Conservation (phyloP, 1,284 basidiomycete species). For the Papiliotrema laurentii region DNA sequence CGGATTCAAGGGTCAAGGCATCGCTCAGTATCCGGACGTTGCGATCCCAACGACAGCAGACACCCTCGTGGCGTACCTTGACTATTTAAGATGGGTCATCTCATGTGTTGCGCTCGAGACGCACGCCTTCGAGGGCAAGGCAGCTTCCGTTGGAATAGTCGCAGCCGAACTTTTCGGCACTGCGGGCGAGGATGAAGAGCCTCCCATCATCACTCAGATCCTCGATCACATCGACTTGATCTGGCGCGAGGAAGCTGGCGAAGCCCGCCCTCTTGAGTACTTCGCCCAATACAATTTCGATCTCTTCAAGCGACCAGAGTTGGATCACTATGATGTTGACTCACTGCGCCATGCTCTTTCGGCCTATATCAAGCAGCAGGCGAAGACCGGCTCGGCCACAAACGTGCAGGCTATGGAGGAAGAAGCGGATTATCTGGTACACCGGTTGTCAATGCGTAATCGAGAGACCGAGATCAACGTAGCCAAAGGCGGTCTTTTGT, state of each 20-base stretch:
- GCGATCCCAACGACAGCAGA: slow-evolving; percentile 72
- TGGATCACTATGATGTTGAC: slow-evolving; percentile 69
- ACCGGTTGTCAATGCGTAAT: slow-evolving; percentile 80
- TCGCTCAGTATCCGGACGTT: slow-evolving; percentile 63
- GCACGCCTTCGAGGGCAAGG: slow-evolving; percentile 75
- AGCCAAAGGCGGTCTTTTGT: slow-evolving; percentile 65
- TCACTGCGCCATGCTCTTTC: slow-evolving; percentile 65
- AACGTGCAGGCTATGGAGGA: slow-evolving; percentile 62
- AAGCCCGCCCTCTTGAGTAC: slow-evolving; percentile 54
- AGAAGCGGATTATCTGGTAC: slow-evolving; percentile 71
- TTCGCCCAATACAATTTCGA: slow-evolving; percentile 67
- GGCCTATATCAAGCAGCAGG: slow-evolving; percentile 58
- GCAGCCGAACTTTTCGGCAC: slow-evolving; percentile 65
- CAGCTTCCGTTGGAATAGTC: slow-evolving; percentile 66
- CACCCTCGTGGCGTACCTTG: slow-evolving; percentile 71
- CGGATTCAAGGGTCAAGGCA: slow-evolving; percentile 64
- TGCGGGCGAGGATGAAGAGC: slow-evolving; percentile 54
- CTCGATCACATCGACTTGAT: slow-evolving; percentile 79
- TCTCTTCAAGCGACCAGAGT: slow-evolving; percentile 66
- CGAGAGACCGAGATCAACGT: slow-evolving; percentile 72
- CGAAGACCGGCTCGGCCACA: slow-evolving; percentile 64
- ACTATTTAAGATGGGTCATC: slow-evolving; percentile 76
- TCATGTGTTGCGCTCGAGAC: slow-evolving; percentile 85
- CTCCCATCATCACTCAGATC: slow-evolving; percentile 76
- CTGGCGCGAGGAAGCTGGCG: slow-evolving; percentile 69